Base-by-base conservation (phyloP, 2,329 filamentous ascomycete species). In the Microsporum canis region DNA sequence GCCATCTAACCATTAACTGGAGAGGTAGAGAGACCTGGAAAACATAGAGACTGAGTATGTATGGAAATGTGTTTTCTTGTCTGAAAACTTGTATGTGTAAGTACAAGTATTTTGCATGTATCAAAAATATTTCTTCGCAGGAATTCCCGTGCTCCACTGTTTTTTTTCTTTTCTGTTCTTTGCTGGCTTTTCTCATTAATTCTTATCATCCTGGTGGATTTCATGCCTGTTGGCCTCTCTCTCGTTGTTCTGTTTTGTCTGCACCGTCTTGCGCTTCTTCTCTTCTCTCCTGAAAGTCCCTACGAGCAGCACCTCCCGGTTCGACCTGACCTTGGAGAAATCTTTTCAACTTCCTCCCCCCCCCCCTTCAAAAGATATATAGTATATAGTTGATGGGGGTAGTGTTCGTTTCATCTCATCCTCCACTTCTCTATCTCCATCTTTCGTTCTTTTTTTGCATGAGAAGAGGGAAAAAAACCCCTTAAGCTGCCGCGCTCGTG, bases 401-500 rank as follows among this genome's bases (percentile, higher is more conserved):
- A 31, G 33, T 58, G 39, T 39, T 36, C 31, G 41, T 45, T 59
- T 49, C 39, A 59, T 45, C 41, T 31, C 36, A 47, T 43, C 49
- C 31, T 31, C 23, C 45, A 12, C 17, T 55, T 31, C 49, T 55
- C 45, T 36, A 2, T n/a, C 14, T 55, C 29, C 49, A 53, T n/a
- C 31, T 34, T 55, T 31, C 6, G n/a, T 17, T 10, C 39, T 14
- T n/a, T 43, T 43, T 43, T 17, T 43, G 39, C 10, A n/a, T 17
- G 14, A 39, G 38, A 39, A 39, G 34, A 36, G 10, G 34, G 1
- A 36, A 41, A n/a, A 41, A 8, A 31, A 57, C 33, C 56, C 56
- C 56, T 58, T 43, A 33, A 57, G 8, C 31, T 34, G 51, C 53
- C 53, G 53, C 33, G 27, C 53, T 56, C 53, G 53, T 56, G 53